Evolutionary conservation across 2,329 filamentous ascomycete genomes (phyloP).

Genomic region (Diplodia corticola): DNA sequence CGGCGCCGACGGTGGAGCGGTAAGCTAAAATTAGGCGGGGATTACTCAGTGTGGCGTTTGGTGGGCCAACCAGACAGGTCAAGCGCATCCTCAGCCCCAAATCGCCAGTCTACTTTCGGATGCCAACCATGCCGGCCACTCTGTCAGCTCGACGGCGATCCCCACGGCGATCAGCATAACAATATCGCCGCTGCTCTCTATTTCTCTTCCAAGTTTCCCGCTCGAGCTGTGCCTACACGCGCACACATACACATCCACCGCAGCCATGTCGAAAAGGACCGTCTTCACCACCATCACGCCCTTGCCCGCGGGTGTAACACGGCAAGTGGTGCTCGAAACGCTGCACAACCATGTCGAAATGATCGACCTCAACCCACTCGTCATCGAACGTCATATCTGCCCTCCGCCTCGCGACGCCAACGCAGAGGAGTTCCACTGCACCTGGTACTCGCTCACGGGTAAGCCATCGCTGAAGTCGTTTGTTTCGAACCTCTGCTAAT

Average conservation of each 20-base stretch:
- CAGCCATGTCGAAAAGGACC: constrained; percentile 66
- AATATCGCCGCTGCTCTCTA: neutral
- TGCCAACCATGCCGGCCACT: neutral
- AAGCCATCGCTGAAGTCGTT: constrained; percentile 1
- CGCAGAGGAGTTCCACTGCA: constrained; percentile 68
- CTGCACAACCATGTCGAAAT: constrained; percentile 78
- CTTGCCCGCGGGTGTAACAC: constrained; percentile 66
- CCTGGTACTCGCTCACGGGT: constrained; percentile 66
- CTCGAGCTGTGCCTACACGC: neutral
- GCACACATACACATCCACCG: neutral
- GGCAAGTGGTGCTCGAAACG: constrained; percentile 70
- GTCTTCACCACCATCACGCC: constrained; percentile 78
- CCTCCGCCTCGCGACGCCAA: constrained; percentile 65
- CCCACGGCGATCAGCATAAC: neutral
- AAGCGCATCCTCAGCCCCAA: constrained; percentile 7
- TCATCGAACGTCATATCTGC: constrained; percentile 70
- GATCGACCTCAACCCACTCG: constrained; percentile 85
- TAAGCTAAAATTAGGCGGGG: constrained; percentile 9
- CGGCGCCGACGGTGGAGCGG: neutral
- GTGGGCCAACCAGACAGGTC: neutral
- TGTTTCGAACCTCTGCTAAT: constrained; percentile 36
- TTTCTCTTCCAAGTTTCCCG: neutral
- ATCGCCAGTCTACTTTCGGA: constrained; percentile 1
- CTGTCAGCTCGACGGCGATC: neutral
- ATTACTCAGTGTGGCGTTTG: constrained; percentile 14